phyloP scores from a whole-genome alignment of 176 grass and related monocot genomes.

The Aegilops tauschii region DNA sequence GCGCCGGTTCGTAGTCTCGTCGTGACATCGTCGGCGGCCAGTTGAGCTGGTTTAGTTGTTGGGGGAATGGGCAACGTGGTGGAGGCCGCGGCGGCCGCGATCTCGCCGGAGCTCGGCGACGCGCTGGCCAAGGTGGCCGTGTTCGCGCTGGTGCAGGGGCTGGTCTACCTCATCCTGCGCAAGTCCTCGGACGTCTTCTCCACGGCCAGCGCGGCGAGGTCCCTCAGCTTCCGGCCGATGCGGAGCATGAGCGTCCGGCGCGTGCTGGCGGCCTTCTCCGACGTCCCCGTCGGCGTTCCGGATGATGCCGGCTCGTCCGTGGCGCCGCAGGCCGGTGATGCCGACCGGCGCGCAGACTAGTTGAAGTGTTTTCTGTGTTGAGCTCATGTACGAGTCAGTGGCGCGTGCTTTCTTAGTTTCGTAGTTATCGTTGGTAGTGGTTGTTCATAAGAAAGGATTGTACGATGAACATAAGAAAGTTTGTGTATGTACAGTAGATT shows the following conservation, averaged over 20 bases:
- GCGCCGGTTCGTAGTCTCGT: no score
- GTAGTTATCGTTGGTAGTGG: neutral
- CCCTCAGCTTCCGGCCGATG: slow-evolving; percentile 49
- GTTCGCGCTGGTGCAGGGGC: slow-evolving; percentile 55
- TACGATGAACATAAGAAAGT: neutral
- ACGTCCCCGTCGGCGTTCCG: slow-evolving; percentile 44
- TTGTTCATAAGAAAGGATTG: neutral
- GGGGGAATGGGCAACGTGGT: slow-evolving; percentile 18
- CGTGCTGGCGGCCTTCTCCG: slow-evolving; percentile 41
- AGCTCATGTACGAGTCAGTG: neutral
- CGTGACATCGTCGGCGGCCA: no score
- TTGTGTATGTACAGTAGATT: neutral
- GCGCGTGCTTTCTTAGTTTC: neutral
- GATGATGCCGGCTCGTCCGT: slow-evolving; percentile 7
- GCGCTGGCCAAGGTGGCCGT: slow-evolving; percentile 49
- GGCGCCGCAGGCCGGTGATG: neutral
- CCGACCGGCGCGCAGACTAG: neutral
- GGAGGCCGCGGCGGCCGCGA: neutral
- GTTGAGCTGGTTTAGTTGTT: no score
- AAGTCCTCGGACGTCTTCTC: slow-evolving; percentile 54
- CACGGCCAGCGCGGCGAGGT: slow-evolving; percentile 13
- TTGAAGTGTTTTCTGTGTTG: neutral
- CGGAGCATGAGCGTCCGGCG: slow-evolving; percentile 60
- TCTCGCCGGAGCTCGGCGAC: slow-evolving; percentile 36
- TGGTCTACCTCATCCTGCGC: slow-evolving; percentile 58